phyloP scores from a whole-genome alignment of 495 filamentous ascomycete species.

The Xylaria telfairii region DNA sequence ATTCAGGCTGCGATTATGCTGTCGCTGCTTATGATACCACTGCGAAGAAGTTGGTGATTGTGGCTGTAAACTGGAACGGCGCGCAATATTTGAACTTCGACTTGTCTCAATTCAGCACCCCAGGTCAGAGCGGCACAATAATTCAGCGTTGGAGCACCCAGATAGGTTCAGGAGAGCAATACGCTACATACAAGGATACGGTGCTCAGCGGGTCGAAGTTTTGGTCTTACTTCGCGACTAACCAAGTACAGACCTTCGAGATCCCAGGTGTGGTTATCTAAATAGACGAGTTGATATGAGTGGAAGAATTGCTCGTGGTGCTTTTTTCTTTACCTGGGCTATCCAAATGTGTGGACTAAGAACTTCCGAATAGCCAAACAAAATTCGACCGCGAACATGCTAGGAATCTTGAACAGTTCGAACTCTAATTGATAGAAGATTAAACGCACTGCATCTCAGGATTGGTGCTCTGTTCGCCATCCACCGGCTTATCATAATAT shows the following conservation, averaged over 20 bases:
- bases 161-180: conserved; percentile 39
- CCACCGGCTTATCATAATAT: background rate
- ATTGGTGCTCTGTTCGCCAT: background rate
- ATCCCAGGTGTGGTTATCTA: conserved; percentile 32
- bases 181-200: conserved; percentile 31
- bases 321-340: background rate
- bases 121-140: conserved; percentile 35
- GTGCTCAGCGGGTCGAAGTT: conserved; percentile 29
- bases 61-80: conserved; percentile 45
- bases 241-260: conserved; percentile 42
- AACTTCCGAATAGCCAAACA: background rate
- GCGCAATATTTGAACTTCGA: conserved; percentile 49
- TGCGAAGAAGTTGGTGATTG: conserved; percentile 41
- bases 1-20: conserved; percentile 41
- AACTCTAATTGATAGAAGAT: background rate
- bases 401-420: background rate
- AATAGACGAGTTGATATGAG: too few relatives aligned
- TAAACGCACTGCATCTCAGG: background rate
- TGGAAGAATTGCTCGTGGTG: background rate
- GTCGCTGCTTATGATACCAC: conserved; percentile 44
- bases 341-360: background rate
- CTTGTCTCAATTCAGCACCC: conserved; percentile 34
- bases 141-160: conserved; percentile 46
- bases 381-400: background rate
- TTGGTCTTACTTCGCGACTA: conserved; percentile 38